Base-by-base conservation (phyloP, 495 filamentous ascomycete species). In the Penicillium atrosanguineum region DNA sequence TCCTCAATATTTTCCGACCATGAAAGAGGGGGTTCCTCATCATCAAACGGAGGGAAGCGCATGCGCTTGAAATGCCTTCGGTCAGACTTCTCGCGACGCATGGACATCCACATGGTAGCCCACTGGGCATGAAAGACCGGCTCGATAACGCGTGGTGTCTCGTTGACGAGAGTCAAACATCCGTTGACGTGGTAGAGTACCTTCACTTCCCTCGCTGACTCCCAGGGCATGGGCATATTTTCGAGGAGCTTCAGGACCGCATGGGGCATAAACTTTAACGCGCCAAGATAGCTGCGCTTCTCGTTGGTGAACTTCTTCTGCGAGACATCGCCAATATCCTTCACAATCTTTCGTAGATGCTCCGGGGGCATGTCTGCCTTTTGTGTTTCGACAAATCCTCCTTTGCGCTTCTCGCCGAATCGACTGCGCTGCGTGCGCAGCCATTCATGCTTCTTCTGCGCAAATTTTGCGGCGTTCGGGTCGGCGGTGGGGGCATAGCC, bases 201-300 rank as follows among this genome's bases (percentile, higher is more conserved):
- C 71, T 96, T 96, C 46, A 99, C 95, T 63, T 99, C 93, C 46
- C 91, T 80, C 6, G 90, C 83, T 28, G 90, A 90, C 76, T 99
- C 95, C 95, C 95, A 99, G 7, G 95, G 95, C 95, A 99, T 99
- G 8, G 95, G 95, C 95, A 99, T 99, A 66, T 99, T 99, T 79
- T 99, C 95, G 51, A 99, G 64, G 18, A 99, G 83, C 78, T 99
- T 99, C 75, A 99, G 71, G 9, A 99, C 95, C n/a, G 95, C 95
- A 68, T 99, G 95, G 1, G 95, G 95, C 95, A 99, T 99, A 71
- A 96, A 99, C 74, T 99, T 99, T 56, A 99, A 71, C 40, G 95
- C 93, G 46, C 95, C 95, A 23, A 99, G 82, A 74, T 99, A 99
- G 69, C 90, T 95, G 52, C 95, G 86, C 79, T 99, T 99, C 77